Percentiles rank a stretch among this genome's conserved stretches.
These are phyloP conservation scores for Leucocoprinus birnbaumii DNA, from an alignment of 768 basidiomycete species.

Conservation along the genomic window DNA sequence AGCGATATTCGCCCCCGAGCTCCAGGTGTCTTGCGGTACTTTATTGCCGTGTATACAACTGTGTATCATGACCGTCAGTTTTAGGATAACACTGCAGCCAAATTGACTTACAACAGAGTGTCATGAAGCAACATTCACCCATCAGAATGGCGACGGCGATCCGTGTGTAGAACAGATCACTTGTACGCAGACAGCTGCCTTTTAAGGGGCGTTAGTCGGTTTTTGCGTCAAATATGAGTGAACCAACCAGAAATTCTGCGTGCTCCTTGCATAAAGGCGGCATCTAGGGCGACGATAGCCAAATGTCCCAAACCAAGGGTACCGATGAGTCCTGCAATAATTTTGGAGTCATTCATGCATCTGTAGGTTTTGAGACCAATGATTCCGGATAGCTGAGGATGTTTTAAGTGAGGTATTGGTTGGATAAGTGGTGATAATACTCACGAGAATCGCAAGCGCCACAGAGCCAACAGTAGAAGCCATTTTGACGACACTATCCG, in stretches of 20 bases:
- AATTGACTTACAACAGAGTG: slow-evolving; percentile 52
- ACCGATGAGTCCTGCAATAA: slow-evolving; percentile 42
- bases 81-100: not conserved
- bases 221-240: not conserved
- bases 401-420: not conserved
- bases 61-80: not conserved
- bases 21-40: slow-evolving; percentile 44
- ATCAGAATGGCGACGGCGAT: slow-evolving; percentile 48
- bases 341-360: slow-evolving; percentile 57
- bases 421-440: not conserved
- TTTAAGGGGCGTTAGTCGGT: slow-evolving; percentile 1
- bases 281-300: slow-evolving; percentile 38
- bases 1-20: slow-evolving; percentile 57
- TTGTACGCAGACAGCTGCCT: slow-evolving; percentile 47
- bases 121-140: slow-evolving; percentile 54
- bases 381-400: slow-evolving; percentile 53
- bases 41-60: slow-evolving; percentile 59
- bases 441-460: slow-evolving; percentile 40
- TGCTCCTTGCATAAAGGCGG: slow-evolving; percentile 31
- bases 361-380: slow-evolving; percentile 66
- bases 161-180: slow-evolving; percentile 31
- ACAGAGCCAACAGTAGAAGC: slow-evolving; percentile 32
- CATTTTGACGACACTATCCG: slow-evolving; percentile 32
- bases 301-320: slow-evolving; percentile 41
- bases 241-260: slow-evolving; percentile 47